Conservation (phyloP, 1,284 basidiomycete genomes). For the Schizophyllum commune region DNA sequence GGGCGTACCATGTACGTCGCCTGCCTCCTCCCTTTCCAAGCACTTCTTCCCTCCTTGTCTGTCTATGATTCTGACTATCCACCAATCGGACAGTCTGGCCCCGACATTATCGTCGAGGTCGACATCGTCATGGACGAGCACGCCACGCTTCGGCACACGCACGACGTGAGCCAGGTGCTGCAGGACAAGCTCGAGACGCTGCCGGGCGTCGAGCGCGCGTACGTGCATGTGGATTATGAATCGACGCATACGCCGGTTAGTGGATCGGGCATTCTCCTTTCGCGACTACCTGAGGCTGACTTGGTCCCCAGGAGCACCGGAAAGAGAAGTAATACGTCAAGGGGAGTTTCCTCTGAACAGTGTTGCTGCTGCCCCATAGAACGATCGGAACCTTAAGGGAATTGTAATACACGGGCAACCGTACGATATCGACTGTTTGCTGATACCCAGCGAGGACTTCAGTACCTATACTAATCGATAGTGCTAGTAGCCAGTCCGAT, state of each 20-base stretch:
- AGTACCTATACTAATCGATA: too few species aligned
- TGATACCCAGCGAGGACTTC: too few species aligned
- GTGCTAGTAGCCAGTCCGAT: too few species aligned
- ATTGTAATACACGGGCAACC: too few species aligned
- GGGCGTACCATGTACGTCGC: constrained; percentile 76
- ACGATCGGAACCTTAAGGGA: too few species aligned
- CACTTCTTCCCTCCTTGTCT: too few species aligned
- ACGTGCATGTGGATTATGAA: constrained; percentile 94
- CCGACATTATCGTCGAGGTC: constrained; percentile 86
- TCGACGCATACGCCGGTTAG: constrained; percentile 75
- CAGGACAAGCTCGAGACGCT: constrained; percentile 93
- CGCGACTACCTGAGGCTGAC: background rate
- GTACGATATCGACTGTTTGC: too few species aligned
- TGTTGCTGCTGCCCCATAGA: too few species aligned
- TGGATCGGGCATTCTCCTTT: constrained; percentile 5
- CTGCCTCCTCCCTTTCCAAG: too few species aligned
- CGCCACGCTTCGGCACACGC: constrained; percentile 87
- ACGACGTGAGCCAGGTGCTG: constrained; percentile 86
- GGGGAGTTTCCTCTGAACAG: too few species aligned
- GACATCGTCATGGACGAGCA: constrained; percentile 91
- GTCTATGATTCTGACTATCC: too few species aligned
- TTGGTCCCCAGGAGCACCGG: constrained; percentile 1
- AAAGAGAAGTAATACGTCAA: background rate
- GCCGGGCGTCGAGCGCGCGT: constrained; percentile 86
- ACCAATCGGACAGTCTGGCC: too few species aligned